These are phyloP conservation scores for Gnomoniopsis smithogilvyi DNA, from an alignment of 2,329 filamentous ascomycete species.

Conservation along the genomic window DNA sequence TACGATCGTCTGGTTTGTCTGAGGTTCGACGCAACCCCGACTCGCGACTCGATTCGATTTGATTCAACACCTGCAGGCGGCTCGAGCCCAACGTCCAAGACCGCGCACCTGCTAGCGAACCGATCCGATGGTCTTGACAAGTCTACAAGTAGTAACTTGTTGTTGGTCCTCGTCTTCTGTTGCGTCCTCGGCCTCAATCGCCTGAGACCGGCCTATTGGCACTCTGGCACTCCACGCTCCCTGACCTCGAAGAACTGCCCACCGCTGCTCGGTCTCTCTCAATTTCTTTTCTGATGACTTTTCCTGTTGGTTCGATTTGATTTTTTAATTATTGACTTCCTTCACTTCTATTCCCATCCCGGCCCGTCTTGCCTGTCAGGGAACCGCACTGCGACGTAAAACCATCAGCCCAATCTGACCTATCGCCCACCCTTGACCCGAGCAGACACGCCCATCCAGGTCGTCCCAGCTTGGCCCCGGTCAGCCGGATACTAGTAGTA, in stretches of 20 bases:
- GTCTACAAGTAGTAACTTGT: background rate
- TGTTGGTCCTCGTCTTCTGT: background rate
- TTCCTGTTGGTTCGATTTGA: background rate
- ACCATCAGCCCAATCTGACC: background rate
- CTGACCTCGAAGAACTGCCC: background rate
- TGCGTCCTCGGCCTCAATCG: background rate
- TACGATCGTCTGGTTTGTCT: background rate
- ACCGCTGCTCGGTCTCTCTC: background rate
- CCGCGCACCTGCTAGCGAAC: background rate
- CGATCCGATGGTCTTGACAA: constrained; percentile 6
- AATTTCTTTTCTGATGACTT: background rate
- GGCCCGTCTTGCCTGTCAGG: background rate
- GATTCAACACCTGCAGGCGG: background rate
- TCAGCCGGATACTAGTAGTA: background rate
- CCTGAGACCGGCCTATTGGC: background rate
- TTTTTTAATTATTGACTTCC: background rate
- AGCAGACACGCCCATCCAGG: background rate
- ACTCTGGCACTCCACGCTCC: background rate
- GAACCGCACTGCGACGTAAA: background rate
- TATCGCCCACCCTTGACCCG: constrained; percentile 5
- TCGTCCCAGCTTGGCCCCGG: constrained; percentile 11
- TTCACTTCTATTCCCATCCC: background rate
- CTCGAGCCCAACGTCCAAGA: background rate
- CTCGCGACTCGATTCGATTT: background rate
- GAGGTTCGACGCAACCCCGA: background rate